Conservation (phyloP, 768 basidiomycete genomes). For the Kwoniella bestiolae region DNA sequence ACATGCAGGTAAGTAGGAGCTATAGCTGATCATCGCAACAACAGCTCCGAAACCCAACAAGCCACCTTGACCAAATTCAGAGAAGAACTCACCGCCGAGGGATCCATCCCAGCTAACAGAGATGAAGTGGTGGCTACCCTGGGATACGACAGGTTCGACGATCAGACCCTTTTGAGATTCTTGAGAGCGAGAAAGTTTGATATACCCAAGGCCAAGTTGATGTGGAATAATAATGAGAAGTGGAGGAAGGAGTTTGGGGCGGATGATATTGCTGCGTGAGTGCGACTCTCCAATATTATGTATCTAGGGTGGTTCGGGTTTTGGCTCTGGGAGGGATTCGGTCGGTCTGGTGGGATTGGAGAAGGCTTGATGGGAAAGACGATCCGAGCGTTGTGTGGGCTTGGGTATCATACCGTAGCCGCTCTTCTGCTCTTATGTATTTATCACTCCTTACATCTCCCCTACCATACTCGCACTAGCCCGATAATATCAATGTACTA, state of each 20-base stretch:
- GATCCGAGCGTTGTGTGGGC: neutral
- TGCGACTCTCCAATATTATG: conserved; percentile 56
- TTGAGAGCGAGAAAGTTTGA: conserved; percentile 93
- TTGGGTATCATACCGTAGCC: neutral
- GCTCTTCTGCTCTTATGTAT: neutral
- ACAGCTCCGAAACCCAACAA: conserved; percentile 61
- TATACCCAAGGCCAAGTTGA: conserved; percentile 74
- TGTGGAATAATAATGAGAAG: conserved; percentile 79
- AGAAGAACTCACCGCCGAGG: conserved; percentile 63
- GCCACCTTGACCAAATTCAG: conserved; percentile 72
- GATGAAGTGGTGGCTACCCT: conserved; percentile 31
- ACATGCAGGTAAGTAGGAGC: no score
- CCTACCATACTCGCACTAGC: no score
- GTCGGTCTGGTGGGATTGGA: conserved; percentile 60
- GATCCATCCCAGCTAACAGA: conserved; percentile 48
- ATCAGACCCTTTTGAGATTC: conserved; percentile 65
- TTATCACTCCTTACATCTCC: neutral
- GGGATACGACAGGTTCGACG: conserved; percentile 57
- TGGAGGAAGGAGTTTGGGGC: conserved; percentile 80
- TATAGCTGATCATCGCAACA: neutral
- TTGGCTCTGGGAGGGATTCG: no score
- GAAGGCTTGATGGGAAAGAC: neutral
- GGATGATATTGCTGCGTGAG: conserved; percentile 60
- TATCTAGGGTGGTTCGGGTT: no score
- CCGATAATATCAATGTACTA: no score